A percentile compares a stretch with the other conserved stretches of the same genome.
Evolutionary conservation across 2,329 filamentous ascomycete species (phyloP).

Genomic region (Fusarium secorum): DNA sequence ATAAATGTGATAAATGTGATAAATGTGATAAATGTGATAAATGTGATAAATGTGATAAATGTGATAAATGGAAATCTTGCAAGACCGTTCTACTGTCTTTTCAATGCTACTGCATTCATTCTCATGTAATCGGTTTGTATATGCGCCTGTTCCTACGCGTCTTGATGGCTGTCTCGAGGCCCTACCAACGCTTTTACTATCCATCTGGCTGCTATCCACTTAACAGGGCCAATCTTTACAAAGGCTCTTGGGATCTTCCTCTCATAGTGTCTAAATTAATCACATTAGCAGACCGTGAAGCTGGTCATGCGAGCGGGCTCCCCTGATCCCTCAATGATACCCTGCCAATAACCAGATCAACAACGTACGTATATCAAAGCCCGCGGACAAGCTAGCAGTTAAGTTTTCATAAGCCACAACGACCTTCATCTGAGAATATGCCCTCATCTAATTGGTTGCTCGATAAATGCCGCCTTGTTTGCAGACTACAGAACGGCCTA

Average conservation of each 20-base stretch:
- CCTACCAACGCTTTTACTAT: rapidly evolving
- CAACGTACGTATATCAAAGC: background rate
- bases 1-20: too few relatives aligned
- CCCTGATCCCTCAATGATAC: rapidly evolving
- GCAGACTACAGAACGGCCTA: background rate
- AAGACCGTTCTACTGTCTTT: too few relatives aligned
- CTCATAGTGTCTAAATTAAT: too few relatives aligned
- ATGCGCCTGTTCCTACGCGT: too few relatives aligned
- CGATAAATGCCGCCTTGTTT: background rate
- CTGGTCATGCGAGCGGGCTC: rapidly evolving
- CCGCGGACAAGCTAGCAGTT: background rate
- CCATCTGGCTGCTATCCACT: background rate
- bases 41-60: rapidly evolving
- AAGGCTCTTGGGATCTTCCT: too few relatives aligned
- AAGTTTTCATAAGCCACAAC: background rate
- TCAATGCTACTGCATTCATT: too few relatives aligned
- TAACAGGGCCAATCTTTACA: background rate
- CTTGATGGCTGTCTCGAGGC: background rate
- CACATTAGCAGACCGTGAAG: background rate
- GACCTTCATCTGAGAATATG: rapidly evolving
- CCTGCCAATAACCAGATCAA: too few relatives aligned
- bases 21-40: too few relatives aligned
- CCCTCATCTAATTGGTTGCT: background rate
- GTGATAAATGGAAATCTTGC: rapidly evolving
- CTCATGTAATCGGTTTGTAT: too few relatives aligned